Base-by-base conservation (phyloP, 352 stramenopile species). In the Pythium coloratum region DNA sequence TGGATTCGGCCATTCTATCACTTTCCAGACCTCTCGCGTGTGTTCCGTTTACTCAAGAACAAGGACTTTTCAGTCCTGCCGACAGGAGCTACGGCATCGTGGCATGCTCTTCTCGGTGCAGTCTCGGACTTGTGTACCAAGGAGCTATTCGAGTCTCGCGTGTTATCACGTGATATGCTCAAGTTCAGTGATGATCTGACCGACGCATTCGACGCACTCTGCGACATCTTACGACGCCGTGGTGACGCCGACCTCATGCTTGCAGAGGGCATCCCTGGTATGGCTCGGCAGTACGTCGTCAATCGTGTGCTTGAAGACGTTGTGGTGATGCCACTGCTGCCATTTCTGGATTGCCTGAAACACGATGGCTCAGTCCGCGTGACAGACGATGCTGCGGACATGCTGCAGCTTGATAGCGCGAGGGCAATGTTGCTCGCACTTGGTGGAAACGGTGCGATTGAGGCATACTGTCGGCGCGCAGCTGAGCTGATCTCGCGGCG, bases 101-200 rank as follows among this genome's bases (percentile, higher is more conserved):
- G 47, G 47, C 14, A 55, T 28, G 18, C n/a, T 16, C n/a, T 55
- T 3, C 36, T 64, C 16, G 30, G 16, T 24, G 44, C 14, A 7
- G 24, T 56, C 2, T 57, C 57, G n/a, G 58, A 55, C 30, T 13
- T 56, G 28, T 64, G 42, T 47, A 36, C 42, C 0, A 26, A 30
- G 6, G 50, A 66, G 33, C n/a, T 66, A 4, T 66, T 66, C 59
- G 59, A 51, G 2, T 54, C 59, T 13, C 59, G 59, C 8, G 59
- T 66, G n/a, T 28, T 66, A 9, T 58, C 59, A 6, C 28, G 49
- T 42, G 59, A 66, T 50, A 40, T 66, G 47, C 49, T 66, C 16
- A 49, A 36, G 49, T 14, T 66, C 7, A 54, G 24, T 13, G 51
- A 66, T 12, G 59, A 66, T 32, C 59, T 66, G 10, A 59, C 26